Conservation (phyloP, 768 basidiomycete genomes). For the Phlegmacium glaucopus region DNA sequence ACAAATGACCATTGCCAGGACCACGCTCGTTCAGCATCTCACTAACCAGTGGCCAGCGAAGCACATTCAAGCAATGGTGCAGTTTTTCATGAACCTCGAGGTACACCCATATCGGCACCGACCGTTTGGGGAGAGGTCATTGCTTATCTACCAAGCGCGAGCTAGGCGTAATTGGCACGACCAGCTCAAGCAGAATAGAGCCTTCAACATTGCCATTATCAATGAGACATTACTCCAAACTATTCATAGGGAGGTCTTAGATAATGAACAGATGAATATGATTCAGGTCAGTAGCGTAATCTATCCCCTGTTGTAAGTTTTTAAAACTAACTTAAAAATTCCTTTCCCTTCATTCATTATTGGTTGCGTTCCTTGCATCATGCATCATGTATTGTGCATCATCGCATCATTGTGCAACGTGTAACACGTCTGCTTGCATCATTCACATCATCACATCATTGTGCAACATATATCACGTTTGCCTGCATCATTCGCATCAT, state of each 20-base stretch:
- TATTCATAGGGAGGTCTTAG: conserved; percentile 3
- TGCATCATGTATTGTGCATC: too few species aligned
- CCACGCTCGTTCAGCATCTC: background rate
- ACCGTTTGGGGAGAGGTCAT: conserved; percentile 2
- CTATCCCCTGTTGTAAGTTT: background rate
- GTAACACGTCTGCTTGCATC: too few species aligned
- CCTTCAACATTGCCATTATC: conserved; percentile 6
- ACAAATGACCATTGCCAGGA: conserved; percentile 15
- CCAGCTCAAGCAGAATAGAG: background rate
- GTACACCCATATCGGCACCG: background rate
- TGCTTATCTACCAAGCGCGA: conserved; percentile 9
- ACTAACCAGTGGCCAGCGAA: conserved; percentile 2
- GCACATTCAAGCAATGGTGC: conserved; percentile 1
- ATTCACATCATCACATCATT: too few species aligned
- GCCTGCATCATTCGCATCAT: too few species aligned
- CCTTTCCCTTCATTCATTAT: background rate
- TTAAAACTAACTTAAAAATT: background rate
- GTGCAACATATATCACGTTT: too few species aligned
- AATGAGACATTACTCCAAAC: background rate
- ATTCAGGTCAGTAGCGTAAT: background rate
- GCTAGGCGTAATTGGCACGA: conserved; percentile 12
- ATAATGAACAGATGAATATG: background rate
- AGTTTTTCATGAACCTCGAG: conserved; percentile 13
- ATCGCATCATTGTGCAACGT: too few species aligned
- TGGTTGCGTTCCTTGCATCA: too few species aligned